Evolutionary conservation across 139 green algal species (phyloP).

Genomic region (Zygnema cylindricum): DNA sequence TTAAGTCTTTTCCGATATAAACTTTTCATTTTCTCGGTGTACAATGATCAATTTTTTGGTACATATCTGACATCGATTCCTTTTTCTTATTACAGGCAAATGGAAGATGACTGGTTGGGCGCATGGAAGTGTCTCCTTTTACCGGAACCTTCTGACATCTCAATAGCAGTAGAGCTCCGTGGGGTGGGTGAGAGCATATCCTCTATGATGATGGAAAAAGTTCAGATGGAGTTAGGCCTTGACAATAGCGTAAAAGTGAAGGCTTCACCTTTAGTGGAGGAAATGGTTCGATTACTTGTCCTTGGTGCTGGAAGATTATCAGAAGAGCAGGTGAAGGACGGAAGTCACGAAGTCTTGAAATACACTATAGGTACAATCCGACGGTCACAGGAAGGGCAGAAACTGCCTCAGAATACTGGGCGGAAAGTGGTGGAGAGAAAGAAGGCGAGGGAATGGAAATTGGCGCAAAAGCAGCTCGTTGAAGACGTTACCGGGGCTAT

Average conservation of each 20-base stretch:
- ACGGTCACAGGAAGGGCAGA: not conserved
- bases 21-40: too few relatives aligned
- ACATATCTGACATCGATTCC: too few relatives aligned
- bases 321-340: slow-evolving; percentile 21
- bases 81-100: slow-evolving; percentile 9
- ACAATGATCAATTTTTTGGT: too few relatives aligned
- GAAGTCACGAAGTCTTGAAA: not conserved
- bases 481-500: not conserved
- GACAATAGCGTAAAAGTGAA: not conserved
- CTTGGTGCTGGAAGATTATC: not conserved
- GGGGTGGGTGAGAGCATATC: not conserved
- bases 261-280: not conserved
- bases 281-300: slow-evolving; percentile 26
- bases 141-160: not conserved
- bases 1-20: too few relatives aligned
- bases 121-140: slow-evolving; percentile 39
- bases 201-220: not conserved
- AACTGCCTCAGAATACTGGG: not conserved
- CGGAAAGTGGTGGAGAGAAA: not conserved
- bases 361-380: not conserved
- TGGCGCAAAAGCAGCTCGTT: not conserved
- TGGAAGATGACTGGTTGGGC: slow-evolving; percentile 15
- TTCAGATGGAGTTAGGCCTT: not conserved
- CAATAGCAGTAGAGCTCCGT: not conserved
- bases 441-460: not conserved